A percentile compares a stretch with the other conserved stretches of the same genome.
phyloP scores from a whole-genome alignment of 306 rosid species.

The Urtica urens region DNA sequence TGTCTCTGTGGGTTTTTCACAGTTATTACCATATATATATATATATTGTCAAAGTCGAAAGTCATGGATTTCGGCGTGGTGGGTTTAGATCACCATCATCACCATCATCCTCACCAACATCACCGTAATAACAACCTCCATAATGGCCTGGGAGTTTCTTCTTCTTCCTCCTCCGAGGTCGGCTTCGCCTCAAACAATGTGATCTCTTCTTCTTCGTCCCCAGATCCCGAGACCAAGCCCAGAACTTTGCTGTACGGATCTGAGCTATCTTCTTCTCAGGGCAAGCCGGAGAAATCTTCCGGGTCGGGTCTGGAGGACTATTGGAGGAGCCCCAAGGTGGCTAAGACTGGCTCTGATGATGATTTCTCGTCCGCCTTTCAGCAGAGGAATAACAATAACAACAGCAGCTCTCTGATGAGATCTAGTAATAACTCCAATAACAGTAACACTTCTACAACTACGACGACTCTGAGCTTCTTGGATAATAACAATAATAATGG shows the following conservation, averaged over 20 bases:
- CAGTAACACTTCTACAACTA: neutral
- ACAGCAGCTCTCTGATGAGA: conserved; percentile 35
- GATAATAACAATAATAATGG: conserved; percentile 1
- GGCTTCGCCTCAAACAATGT: conserved; percentile 24
- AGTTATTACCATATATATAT: conserved; percentile 2
- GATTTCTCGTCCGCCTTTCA: conserved; percentile 32
- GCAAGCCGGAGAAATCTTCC: conserved; percentile 60
- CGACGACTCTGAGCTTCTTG: conserved; percentile 21
- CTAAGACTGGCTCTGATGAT: conserved; percentile 21
- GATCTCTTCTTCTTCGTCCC: conserved; percentile 13
- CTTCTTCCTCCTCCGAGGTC: neutral
- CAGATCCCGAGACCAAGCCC: conserved; percentile 66
- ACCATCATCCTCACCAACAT: too few relatives aligned
- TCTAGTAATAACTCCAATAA: conserved; percentile 36
- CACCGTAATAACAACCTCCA: neutral
- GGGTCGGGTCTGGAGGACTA: conserved; percentile 29
- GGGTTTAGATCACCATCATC: conserved; percentile 42
- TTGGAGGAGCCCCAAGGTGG: conserved; percentile 40
- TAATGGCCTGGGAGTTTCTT: neutral
- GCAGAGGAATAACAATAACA: conserved; percentile 10
- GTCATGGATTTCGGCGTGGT: conserved; percentile 70
- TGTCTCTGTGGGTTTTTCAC: too few relatives aligned
- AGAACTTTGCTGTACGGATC: conserved; percentile 59
- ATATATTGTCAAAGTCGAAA: conserved; percentile 4
- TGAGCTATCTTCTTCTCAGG: conserved; percentile 18